These are phyloP conservation scores for Pythium phragmitis DNA, from an alignment of 352 stramenopile species.

Conservation along the genomic window DNA sequence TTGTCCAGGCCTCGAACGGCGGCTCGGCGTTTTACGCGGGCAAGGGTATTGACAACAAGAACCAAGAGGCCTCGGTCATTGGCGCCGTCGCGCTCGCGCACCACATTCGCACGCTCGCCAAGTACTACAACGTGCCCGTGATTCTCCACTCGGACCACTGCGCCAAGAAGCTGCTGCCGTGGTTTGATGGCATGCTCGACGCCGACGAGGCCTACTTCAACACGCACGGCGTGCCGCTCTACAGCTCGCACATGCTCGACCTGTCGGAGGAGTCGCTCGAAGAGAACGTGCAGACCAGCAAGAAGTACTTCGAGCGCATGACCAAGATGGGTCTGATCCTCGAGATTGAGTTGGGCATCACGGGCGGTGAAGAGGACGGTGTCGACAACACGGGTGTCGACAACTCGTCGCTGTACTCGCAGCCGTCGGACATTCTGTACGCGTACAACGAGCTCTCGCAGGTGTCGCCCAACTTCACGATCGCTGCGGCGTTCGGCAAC, in stretches of 20 bases:
- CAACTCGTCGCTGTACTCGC: conserved; percentile 91
- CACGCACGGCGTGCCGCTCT: conserved; percentile 93
- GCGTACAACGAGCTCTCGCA: conserved; percentile 94
- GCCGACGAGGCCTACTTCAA: conserved; percentile 97
- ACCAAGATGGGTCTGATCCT: conserved; percentile 95
- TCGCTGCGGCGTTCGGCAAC: conserved; percentile 96
- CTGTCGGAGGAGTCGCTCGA: conserved; percentile 97
- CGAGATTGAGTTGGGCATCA: conserved; percentile 98
- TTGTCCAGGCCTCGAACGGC: conserved; percentile 98
- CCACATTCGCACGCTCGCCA: conserved; percentile 96
- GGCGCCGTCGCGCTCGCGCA: conserved; percentile 89
- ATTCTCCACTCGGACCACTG: conserved; percentile 99
- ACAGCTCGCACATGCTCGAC: conserved; percentile 98
- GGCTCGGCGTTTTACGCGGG: conserved; percentile 96
- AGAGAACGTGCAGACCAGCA: conserved; percentile 98
- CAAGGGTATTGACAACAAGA: conserved; percentile 96
- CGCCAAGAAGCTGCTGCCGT: conserved; percentile 97
- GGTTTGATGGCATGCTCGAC: conserved; percentile 96
- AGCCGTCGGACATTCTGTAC: conserved; percentile 94
- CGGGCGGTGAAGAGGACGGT: conserved; percentile 97
- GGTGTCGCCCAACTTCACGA: conserved; percentile 93
- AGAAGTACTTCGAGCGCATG: conserved; percentile 98
- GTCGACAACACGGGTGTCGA: conserved; percentile 97
- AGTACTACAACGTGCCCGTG: conserved; percentile 96
- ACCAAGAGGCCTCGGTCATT: conserved; percentile 83